phyloP scores from a whole-genome alignment of 2,329 filamentous ascomycete genomes.

The Cladosporium colombiae region DNA sequence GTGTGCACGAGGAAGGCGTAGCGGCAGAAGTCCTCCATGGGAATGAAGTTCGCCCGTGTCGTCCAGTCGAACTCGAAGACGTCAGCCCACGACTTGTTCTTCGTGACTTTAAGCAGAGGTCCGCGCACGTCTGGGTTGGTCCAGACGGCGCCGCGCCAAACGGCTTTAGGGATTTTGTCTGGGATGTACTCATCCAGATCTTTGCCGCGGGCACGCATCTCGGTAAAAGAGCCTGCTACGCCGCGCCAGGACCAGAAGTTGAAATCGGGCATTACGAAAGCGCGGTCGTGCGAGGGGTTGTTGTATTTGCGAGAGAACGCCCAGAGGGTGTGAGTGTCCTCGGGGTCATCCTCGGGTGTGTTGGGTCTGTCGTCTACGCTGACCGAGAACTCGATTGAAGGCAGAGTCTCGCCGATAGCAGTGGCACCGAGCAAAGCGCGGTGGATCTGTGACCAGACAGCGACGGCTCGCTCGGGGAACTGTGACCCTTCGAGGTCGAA shows the following conservation, averaged over 20 bases:
- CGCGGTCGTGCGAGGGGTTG: conserved; percentile 36
- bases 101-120: conserved; percentile 34
- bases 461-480: conserved; percentile 31
- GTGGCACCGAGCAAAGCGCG: conserved; percentile 44
- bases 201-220: conserved; percentile 25
- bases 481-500: conserved; percentile 28
- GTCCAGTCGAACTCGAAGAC: conserved; percentile 35
- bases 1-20: conserved; percentile 34
- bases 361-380: conserved; percentile 43
- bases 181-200: conserved; percentile 28
- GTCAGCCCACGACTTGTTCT: conserved; percentile 40
- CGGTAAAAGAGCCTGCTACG: conserved; percentile 28
- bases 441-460: conserved; percentile 49
- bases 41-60: conserved; percentile 22
- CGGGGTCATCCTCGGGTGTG: conserved; percentile 18
- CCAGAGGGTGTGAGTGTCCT: conserved; percentile 26
- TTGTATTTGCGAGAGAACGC: conserved; percentile 25
- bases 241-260: conserved; percentile 52
- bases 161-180: conserved; percentile 33
- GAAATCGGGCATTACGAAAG: conserved; percentile 56
- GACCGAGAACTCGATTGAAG: conserved; percentile 49
- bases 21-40: conserved; percentile 32
- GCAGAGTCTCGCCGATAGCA: conserved; percentile 41
- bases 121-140: conserved; percentile 33
- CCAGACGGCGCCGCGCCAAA: conserved; percentile 36